Evolutionary conservation across 2,329 filamentous ascomycete genomes (phyloP).

Genomic region (Malbranchea zuffiana): DNA sequence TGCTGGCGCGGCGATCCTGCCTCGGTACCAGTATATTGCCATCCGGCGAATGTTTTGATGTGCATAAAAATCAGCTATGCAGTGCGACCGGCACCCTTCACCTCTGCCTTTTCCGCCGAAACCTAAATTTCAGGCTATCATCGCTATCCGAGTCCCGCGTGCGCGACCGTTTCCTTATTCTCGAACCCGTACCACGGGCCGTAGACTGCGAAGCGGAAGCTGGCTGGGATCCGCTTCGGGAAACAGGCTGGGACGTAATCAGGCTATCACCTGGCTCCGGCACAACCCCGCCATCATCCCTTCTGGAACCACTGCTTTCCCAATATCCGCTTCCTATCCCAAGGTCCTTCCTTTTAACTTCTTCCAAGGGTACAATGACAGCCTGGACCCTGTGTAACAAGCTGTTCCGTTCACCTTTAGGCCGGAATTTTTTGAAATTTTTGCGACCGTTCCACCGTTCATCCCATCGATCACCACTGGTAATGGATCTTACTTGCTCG

Average conservation of each 20-base stretch:
- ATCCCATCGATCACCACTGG: conserved; percentile 62
- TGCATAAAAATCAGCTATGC: too few relatives aligned
- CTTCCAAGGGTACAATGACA: conserved; percentile 60
- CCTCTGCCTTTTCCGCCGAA: conserved; percentile 36
- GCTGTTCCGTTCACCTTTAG: conserved; percentile 27
- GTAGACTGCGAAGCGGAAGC: conserved; percentile 5
- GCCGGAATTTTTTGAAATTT: conserved; percentile 81
- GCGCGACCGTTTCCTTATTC: conserved; percentile 6
- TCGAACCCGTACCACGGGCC: background rate
- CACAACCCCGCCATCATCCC: conserved; percentile 16
- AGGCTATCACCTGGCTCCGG: conserved; percentile 7
- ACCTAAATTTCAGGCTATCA: conserved; percentile 46
- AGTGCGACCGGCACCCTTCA: too few relatives aligned
- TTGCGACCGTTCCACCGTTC: conserved; percentile 84
- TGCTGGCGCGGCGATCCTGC: too few relatives aligned
- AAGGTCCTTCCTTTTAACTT: conserved; percentile 59
- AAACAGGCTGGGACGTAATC: conserved; percentile 6
- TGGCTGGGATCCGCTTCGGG: too few relatives aligned
- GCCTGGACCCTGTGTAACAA: conserved; percentile 37
- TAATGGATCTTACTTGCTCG: conserved; percentile 19
- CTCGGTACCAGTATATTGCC: too few relatives aligned
- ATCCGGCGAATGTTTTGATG: too few relatives aligned
- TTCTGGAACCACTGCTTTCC: conserved; percentile 35
- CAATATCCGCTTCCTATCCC: conserved; percentile 70
- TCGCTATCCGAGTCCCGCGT: conserved; percentile 43